Evolutionary conservation across 2,329 filamentous ascomycete species (phyloP).

Genomic region (Fusarium humuli): DNA sequence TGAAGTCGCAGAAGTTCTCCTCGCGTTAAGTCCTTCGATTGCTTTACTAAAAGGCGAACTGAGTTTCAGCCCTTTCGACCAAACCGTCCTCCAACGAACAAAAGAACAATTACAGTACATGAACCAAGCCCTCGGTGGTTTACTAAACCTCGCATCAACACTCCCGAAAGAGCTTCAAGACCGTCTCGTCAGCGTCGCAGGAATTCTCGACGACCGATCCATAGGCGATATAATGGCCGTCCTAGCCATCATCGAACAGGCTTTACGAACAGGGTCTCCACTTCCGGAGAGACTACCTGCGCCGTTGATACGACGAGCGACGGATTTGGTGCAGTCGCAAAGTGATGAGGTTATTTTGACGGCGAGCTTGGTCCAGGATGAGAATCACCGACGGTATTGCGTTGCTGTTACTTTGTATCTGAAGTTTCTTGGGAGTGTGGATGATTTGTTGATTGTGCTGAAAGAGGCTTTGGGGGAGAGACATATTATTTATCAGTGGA

Average conservation of each 20-base stretch:
- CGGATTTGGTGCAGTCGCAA: conserved; percentile 43
- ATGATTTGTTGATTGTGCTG: conserved; percentile 58
- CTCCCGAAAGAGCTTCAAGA: conserved; percentile 56
- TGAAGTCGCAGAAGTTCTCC: conserved; percentile 47
- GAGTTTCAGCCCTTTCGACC: conserved; percentile 49
- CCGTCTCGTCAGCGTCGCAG: conserved; percentile 53
- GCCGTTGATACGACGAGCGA: conserved; percentile 55
- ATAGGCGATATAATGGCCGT: conserved; percentile 65
- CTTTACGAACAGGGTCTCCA: conserved; percentile 60
- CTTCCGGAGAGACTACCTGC: conserved; percentile 61
- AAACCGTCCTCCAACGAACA: conserved; percentile 46
- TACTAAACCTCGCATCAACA: conserved; percentile 50
- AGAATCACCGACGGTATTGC: conserved; percentile 59
- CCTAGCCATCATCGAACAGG: conserved; percentile 59
- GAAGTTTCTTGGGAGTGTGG: conserved; percentile 56
- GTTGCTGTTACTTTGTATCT: conserved; percentile 59
- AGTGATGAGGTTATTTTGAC: conserved; percentile 48
- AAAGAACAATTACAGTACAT: conserved; percentile 49
- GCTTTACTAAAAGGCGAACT: conserved; percentile 48
- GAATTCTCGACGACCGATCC: conserved; percentile 56
- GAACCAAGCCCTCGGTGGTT: conserved; percentile 50
- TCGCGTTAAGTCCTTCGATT: conserved; percentile 44
- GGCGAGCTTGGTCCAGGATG: conserved; percentile 52
- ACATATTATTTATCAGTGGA: conserved; percentile 50
- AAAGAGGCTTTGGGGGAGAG: conserved; percentile 59